phyloP scores from a whole-genome alignment of 192 early-diverging fungal genomes.

The Lobosporangium transversale region DNA sequence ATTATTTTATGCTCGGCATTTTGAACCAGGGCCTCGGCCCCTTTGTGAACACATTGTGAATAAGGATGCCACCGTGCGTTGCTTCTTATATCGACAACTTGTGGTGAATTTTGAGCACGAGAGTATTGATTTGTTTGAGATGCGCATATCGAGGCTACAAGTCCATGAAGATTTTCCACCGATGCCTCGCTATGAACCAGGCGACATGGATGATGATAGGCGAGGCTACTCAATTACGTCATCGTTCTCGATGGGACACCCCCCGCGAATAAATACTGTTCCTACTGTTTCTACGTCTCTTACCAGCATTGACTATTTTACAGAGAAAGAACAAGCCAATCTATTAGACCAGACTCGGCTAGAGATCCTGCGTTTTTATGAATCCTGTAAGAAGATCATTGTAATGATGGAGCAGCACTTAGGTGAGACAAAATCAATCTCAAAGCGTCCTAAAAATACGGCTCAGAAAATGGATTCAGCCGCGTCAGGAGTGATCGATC shows the following conservation, averaged over 20 bases:
- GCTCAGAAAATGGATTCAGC: slow-evolving; percentile 1
- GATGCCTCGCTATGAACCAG: slow-evolving; percentile 44
- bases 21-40: slow-evolving; percentile 62
- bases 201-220: slow-evolving; percentile 46
- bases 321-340: slow-evolving; percentile 35
- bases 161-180: slow-evolving; percentile 41
- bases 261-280: background rate
- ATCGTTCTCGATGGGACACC: background rate
- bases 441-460: slow-evolving; percentile 19
- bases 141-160: slow-evolving; percentile 70
- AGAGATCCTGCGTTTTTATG: slow-evolving; percentile 63
- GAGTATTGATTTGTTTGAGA: slow-evolving; percentile 69
- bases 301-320: slow-evolving; percentile 45
- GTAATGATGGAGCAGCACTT: slow-evolving; percentile 52
- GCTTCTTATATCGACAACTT: slow-evolving; percentile 76
- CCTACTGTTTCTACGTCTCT: slow-evolving; percentile 29
- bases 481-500: background rate
- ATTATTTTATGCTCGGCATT: slow-evolving; percentile 74
- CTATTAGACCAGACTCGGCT: slow-evolving; percentile 34
- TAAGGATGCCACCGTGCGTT: slow-evolving; percentile 70
- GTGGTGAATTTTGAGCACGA: slow-evolving; percentile 79
- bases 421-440: slow-evolving; percentile 38
- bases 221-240: slow-evolving; percentile 39
- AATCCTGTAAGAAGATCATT: slow-evolving; percentile 56
- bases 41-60: slow-evolving; percentile 58